These are phyloP conservation scores for Suillus paluster DNA, from an alignment of 768 basidiomycete genomes.

Conservation along the genomic window DNA sequence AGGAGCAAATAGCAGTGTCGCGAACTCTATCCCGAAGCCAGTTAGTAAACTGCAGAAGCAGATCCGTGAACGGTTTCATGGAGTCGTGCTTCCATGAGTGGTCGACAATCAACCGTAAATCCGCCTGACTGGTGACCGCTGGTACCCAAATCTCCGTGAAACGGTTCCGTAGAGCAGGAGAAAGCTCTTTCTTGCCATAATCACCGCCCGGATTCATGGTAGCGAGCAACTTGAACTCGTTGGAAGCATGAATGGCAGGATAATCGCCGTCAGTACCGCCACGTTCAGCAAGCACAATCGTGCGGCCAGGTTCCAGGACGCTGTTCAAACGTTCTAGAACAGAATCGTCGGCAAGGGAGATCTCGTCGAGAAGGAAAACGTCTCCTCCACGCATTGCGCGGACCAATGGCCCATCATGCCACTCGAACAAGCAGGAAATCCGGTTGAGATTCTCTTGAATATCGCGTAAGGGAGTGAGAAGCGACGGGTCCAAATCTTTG, in stretches of 20 bases:
- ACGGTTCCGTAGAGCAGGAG: conserved; percentile 93
- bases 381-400: conserved; percentile 87
- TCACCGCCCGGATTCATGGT: conserved; percentile 99
- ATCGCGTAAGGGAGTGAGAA: conserved; percentile 40
- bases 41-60: conserved; percentile 75
- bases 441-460: conserved; percentile 50
- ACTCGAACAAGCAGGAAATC: conserved; percentile 87
- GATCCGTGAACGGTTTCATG: conserved; percentile 58
- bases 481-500: conserved; percentile 35
- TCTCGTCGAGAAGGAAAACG: conserved; percentile 92
- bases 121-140: conserved; percentile 68
- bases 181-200: conserved; percentile 98
- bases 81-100: conserved; percentile 64
- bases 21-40: conserved; percentile 74
- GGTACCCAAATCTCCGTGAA: conserved; percentile 99
- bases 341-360: conserved; percentile 97
- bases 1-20: conserved; percentile 67
- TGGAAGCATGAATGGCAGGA: conserved; percentile 64
- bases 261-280: conserved; percentile 77
- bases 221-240: conserved; percentile 85
- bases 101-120: conserved; percentile 78
- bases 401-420: conserved; percentile 96
- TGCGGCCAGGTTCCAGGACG: conserved; percentile 90
- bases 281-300: conserved; percentile 90
- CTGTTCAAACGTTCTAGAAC: conserved; percentile 97